Base-by-base conservation (phyloP, 2,329 filamentous ascomycete species). In the Macrophomina pseudophaseolina region DNA sequence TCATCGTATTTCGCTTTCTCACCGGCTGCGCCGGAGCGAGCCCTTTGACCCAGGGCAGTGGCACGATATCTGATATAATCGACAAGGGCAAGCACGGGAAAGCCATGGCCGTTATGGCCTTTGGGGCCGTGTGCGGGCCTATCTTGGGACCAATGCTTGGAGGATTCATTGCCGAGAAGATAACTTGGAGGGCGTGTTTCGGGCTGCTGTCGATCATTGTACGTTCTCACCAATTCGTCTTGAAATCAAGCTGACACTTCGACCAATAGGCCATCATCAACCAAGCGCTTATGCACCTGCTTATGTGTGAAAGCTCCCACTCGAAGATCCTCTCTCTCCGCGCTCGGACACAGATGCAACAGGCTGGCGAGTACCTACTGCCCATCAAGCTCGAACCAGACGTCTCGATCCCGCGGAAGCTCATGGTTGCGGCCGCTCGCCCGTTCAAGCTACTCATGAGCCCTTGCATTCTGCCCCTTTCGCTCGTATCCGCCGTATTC, bases 291-390 rank as follows among this genome's bases (percentile, higher is more conserved):
- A 49, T 49, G 46, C 16, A 14, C 23, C 28, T 23, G 5, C 12
- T 89, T 68, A 82, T 92, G 66, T 89, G 81, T 1, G 82, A 84
- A 69, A 83, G 82, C 71, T 84, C 40, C 79, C 79, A 67, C 66
- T 72, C 9, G 88, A 87, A n/a, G 90, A 91, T 3, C 78, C 79
- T 38, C 81, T 28, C 80, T 60, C 76, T 91, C 33, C 85, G 88
- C 69, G 86, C 46, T 12, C 46, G 46, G 3, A 7, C n/a, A 28
- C 46, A 28, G 16, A 49, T 49, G 46, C 46, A 84, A 71, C 80
- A 82, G 33, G 84, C 87, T 38, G 85, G 84, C 0, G 80, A 82
- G 53, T 74, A 78, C 52, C 77, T 82, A 67, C 84, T 88, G 59
- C 79, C 87, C 60, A 66, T 72, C 74, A 71, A 75, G 74, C 64